Conservation (phyloP, 2,329 filamentous ascomycete species). For the Colletotrichum spaethianum region DNA sequence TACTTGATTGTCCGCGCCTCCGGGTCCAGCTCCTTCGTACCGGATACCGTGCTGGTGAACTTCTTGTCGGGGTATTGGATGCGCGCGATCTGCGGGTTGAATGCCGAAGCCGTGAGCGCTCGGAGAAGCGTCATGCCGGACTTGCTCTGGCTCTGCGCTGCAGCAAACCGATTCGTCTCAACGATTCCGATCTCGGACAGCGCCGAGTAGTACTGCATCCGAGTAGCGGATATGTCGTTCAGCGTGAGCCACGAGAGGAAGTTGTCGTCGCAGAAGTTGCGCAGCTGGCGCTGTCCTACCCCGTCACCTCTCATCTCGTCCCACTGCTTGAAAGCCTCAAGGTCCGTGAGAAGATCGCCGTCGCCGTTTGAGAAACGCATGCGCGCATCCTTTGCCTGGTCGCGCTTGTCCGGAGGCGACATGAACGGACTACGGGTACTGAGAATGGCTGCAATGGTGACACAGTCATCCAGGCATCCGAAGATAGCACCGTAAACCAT, state of each 20-base stretch:
- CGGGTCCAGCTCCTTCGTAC: conserved; percentile 92
- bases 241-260: conserved; percentile 89
- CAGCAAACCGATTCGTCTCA: conserved; percentile 50
- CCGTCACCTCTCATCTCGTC: conserved; percentile 73
- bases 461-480: conserved; percentile 88
- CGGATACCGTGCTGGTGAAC: conserved; percentile 88
- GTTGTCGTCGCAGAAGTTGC: conserved; percentile 86
- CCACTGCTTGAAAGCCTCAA: conserved; percentile 89
- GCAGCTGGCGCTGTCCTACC: conserved; percentile 73
- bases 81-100: conserved; percentile 88
- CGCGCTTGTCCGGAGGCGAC: conserved; percentile 85
- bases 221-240: conserved; percentile 88
- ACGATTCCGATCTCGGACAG: conserved; percentile 90
- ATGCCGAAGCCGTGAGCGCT: conserved; percentile 80
- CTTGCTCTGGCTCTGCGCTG: conserved; percentile 49
- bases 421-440: conserved; percentile 91
- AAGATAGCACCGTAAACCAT: conserved; percentile 97
- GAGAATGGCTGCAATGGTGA: conserved; percentile 93
- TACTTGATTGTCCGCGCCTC: conserved; percentile 94
- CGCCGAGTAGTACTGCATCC: conserved; percentile 87
- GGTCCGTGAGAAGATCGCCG: conserved; percentile 90
- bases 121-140: conserved; percentile 67
- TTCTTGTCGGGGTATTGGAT: conserved; percentile 98
- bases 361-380: conserved; percentile 81
- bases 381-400: conserved; percentile 84